A percentile compares a stretch with the other conserved stretches of the same genome.
Evolutionary conservation across 768 basidiomycete genomes (phyloP).

Genomic region (Amanita exitialis): DNA sequence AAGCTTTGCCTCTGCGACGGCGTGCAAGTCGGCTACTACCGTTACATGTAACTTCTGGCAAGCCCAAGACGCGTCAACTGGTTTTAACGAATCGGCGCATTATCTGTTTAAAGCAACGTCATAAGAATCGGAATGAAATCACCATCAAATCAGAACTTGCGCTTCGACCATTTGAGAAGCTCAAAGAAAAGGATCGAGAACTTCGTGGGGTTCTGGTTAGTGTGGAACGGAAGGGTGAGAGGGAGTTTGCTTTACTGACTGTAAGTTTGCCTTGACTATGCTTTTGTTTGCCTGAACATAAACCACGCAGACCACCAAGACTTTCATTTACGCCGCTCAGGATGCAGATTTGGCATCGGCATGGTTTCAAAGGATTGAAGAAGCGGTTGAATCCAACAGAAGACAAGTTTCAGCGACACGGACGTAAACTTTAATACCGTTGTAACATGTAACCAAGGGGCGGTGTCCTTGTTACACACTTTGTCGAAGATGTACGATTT

Average conservation of each 20-base stretch:
- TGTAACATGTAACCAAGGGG: neutral
- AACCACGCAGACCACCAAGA: constrained; percentile 32
- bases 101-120: constrained; percentile 43
- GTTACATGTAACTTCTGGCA: constrained; percentile 36
- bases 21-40: constrained; percentile 48
- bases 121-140: constrained; percentile 21
- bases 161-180: constrained; percentile 24
- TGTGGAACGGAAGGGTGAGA: constrained; percentile 42
- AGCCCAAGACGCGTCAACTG: constrained; percentile 42
- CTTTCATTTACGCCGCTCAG: constrained; percentile 30
- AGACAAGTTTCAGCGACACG: constrained; percentile 11
- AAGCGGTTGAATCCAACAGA: constrained; percentile 13
- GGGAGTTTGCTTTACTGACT: constrained; percentile 52
- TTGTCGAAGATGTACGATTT: neutral
- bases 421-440: constrained; percentile 10
- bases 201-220: constrained; percentile 31
- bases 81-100: constrained; percentile 48
- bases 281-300: neutral
- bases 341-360: constrained; percentile 21
- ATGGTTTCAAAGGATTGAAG: constrained; percentile 32
- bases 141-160: constrained; percentile 43
- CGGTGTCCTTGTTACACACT: no score
- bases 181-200: constrained; percentile 36
- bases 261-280: constrained; percentile 23
- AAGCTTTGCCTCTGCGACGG: constrained; percentile 40